Conservation (phyloP, 768 basidiomycete genomes). For the Coprinopsis marcescibilis region DNA sequence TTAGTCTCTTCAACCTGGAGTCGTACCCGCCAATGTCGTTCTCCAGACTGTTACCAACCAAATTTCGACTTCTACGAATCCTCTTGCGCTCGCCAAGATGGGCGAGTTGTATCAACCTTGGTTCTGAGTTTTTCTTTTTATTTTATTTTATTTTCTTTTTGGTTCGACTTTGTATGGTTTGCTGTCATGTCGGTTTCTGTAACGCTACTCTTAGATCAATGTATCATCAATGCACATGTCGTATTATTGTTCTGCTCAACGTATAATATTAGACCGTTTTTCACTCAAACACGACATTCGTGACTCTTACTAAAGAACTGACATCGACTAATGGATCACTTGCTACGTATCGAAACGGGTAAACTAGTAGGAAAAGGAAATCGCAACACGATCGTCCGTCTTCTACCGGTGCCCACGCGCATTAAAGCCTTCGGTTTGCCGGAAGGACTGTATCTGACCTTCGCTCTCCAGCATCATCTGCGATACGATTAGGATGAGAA, state of each 20-base stretch:
- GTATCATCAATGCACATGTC: too few relatives aligned
- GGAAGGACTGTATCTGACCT: conserved; percentile 38
- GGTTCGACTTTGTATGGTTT: conserved; percentile 9
- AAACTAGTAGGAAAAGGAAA: too few relatives aligned
- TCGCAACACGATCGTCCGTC: not conserved
- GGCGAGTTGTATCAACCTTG: conserved; percentile 81
- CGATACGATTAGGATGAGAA: too few relatives aligned
- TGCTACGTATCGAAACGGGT: too few relatives aligned
- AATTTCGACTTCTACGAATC: conserved; percentile 83
- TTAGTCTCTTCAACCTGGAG: conserved; percentile 29
- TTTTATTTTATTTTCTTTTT: conserved; percentile 7
- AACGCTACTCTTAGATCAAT: not conserved
- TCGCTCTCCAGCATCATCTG: conserved; percentile 80
- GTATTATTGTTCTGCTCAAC: too few relatives aligned
- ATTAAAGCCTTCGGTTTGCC: conserved; percentile 71
- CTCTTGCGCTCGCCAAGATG: conserved; percentile 79
- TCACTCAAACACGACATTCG: too few relatives aligned
- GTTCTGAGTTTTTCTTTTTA: conserved; percentile 49
- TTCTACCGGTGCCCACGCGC: conserved; percentile 9
- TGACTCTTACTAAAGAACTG: too few relatives aligned
- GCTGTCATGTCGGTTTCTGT: not conserved
- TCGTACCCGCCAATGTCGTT: conserved; percentile 46
- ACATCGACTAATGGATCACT: too few relatives aligned
- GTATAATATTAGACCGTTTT: too few relatives aligned
- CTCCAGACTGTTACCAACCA: conserved; percentile 78